These are phyloP conservation scores for Aspergillus quadricinctus DNA, from an alignment of 2,329 filamentous ascomycete species.

Conservation along the genomic window DNA sequence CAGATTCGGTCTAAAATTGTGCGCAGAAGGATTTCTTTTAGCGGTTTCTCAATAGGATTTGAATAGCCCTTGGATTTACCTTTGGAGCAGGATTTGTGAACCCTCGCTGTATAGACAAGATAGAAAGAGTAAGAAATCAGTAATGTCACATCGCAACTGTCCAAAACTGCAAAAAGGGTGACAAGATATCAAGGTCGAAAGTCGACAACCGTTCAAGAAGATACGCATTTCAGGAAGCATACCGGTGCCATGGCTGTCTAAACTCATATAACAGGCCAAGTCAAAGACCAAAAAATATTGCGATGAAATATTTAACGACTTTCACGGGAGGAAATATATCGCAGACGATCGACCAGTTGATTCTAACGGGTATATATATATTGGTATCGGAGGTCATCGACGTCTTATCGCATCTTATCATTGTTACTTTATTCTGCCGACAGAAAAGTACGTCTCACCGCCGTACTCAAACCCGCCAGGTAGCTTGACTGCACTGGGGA, in stretches of 20 bases:
- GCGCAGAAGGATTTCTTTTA: neutral
- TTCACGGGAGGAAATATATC: neutral
- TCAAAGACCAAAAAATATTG: neutral
- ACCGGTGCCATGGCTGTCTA: neutral
- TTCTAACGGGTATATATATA: neutral
- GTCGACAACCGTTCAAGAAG: neutral
- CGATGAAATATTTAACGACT: neutral
- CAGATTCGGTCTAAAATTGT: slow-evolving; percentile 50
- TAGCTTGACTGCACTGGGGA: neutral
- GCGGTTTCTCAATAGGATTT: neutral
- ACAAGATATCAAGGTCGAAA: neutral
- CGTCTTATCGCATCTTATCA: neutral
- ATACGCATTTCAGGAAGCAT: neutral
- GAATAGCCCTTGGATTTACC: slow-evolving; percentile 22
- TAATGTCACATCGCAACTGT: neutral
- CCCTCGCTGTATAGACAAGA: slow-evolving; percentile 36
- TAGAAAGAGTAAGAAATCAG: slow-evolving; percentile 1
- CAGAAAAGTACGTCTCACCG: neutral
- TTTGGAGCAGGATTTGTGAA: slow-evolving; percentile 46
- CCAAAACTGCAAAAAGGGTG: neutral
- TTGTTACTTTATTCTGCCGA: neutral
- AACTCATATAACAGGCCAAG: neutral
- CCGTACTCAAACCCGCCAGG: neutral
- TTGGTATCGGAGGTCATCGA: neutral
- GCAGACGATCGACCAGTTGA: neutral